Conservation (phyloP, 768 basidiomycete genomes). For the Boletus eberwhitei region DNA sequence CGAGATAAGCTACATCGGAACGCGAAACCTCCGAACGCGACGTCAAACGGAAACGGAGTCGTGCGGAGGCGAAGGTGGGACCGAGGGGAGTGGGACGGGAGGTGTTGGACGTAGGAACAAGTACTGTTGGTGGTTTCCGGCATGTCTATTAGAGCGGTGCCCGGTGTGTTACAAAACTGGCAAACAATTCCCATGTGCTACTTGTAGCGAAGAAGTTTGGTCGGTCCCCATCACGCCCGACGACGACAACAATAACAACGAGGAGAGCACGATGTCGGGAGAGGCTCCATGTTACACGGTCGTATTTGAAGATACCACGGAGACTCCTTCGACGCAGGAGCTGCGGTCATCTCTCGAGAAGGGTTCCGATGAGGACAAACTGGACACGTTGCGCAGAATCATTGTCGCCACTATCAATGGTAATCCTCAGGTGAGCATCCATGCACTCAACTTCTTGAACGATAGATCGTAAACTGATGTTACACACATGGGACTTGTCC, state of each 20-base stretch:
- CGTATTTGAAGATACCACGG: conserved; percentile 67
- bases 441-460: background rate
- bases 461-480: background rate
- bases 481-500: background rate
- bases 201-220: background rate
- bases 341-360: conserved; percentile 84
- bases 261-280: conserved; percentile 28
- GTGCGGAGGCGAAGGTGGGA: too few species aligned
- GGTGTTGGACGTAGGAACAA: background rate
- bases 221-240: conserved; percentile 3
- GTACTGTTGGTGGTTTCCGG: too few species aligned
- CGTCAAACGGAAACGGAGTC: too few species aligned
- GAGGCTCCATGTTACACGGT: conserved; percentile 77
- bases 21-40: too few species aligned
- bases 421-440: conserved; percentile 71
- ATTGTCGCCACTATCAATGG: conserved; percentile 94
- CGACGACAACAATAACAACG: conserved; percentile 11
- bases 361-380: conserved; percentile 94
- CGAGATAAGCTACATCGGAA: too few species aligned
- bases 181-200: conserved; percentile 4
- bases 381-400: conserved; percentile 94
- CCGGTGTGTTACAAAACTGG: conserved; percentile 3
- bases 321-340: conserved; percentile 78
- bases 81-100: too few species aligned
- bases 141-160: too few species aligned